phyloP scores from a whole-genome alignment of 108 stramenopile species.

The Heterococcus sp. region DNA sequence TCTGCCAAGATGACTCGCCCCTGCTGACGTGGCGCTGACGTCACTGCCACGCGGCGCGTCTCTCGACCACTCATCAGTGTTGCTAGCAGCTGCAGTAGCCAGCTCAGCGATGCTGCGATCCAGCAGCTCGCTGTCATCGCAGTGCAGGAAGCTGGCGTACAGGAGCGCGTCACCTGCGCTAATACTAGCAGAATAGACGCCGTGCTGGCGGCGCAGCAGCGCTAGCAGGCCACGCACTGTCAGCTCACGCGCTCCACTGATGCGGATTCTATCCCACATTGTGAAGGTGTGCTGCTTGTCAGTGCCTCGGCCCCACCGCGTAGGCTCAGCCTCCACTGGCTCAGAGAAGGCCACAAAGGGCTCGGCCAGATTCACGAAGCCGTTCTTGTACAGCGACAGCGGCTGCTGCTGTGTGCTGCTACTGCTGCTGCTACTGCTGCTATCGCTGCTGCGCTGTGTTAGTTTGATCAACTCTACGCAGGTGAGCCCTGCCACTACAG shows the following conservation, averaged over 20 bases:
- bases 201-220: slow-evolving; percentile 18
- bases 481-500: slow-evolving; percentile 41
- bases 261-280: slow-evolving; percentile 35
- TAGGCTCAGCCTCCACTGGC: slow-evolving; percentile 42
- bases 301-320: not conserved
- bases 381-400: slow-evolving; percentile 38
- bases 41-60: not conserved
- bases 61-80: not conserved
- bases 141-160: slow-evolving; percentile 39
- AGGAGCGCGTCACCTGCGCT: slow-evolving; percentile 11
- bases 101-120: slow-evolving; percentile 13
- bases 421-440: not conserved
- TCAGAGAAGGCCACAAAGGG: slow-evolving; percentile 54
- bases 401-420: slow-evolving; percentile 1
- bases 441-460: not conserved
- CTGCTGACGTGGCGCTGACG: not conserved
- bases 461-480: slow-evolving; percentile 52
- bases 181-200: not conserved
- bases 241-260: slow-evolving; percentile 19
- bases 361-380: slow-evolving; percentile 51
- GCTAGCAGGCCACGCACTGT: slow-evolving; percentile 21
- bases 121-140: slow-evolving; percentile 9
- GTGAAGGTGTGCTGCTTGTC: slow-evolving; percentile 17
- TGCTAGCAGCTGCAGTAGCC: not conserved
- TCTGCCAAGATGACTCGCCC: not conserved